Evolutionary conservation across 306 rosid genomes (phyloP), one percentile per base, ranked within the genome.

Genomic region (Inga oerstediana): DNA sequence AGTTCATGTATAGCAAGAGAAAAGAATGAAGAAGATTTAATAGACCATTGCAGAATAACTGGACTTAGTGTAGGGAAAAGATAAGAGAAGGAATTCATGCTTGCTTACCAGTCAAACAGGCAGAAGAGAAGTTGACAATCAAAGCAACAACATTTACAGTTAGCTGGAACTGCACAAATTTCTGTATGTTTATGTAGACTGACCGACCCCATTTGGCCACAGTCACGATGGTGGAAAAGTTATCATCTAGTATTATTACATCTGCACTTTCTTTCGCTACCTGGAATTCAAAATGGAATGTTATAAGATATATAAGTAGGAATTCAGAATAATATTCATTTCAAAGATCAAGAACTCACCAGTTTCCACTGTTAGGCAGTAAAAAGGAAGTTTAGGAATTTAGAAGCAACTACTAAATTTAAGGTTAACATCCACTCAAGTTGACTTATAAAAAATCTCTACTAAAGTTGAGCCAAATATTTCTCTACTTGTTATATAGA

Each of bases 131-230:
- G 88, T 96, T 96, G 89, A 96, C 99, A 22, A 96, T 88, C 51
- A 96, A 92, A 72, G 99, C 98, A 85, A 96, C 99, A 79, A 96
- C 88, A 83, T 96, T 96, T 48, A 96, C 99, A 20, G 99, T 96
- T 64, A 96, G 87, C 88, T 96, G 99, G 85, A 96, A 96, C 91
- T 96, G 99, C 87, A 96, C 99, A 80, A 96, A 94, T 85, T 96
- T 96, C 85, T 94, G 99, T 83, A 96, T 96, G 86, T 96, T 96
- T 70, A 94, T 88, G 87, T 96, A 96, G 75, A 96, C 99, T 7
- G 99, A 96, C 37, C 99, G 99, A 35, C 99, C 99, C 99, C 99
- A 96, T 88, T 89, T 94, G 54, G 97, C 98, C 85, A 96, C 99
- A 9, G 97, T 92, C 81, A 89, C 98, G 68, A 96, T 96, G 61